These are phyloP conservation scores for Datisca glomerata DNA, from an alignment of 306 rosid genomes.

Conservation along the genomic window DNA sequence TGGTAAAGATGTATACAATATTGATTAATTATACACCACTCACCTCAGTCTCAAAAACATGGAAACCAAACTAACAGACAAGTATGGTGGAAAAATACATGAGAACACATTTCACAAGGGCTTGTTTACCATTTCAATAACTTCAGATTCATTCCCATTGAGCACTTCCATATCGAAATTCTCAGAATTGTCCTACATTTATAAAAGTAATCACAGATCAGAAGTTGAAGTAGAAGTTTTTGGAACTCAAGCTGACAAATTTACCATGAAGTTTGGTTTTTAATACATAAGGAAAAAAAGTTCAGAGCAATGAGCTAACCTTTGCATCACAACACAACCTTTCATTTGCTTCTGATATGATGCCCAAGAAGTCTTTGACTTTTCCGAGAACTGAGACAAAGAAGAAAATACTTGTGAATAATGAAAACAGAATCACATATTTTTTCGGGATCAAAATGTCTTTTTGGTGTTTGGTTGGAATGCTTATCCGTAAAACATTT, in stretches of 20 bases:
- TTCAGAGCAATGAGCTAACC: slow-evolving; percentile 35
- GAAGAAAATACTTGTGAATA: slow-evolving; percentile 6
- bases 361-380: slow-evolving; percentile 50
- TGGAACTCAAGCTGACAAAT: background rate
- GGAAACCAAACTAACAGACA: too few relatives aligned
- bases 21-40: too few relatives aligned
- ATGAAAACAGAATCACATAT: too few relatives aligned
- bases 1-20: too few relatives aligned
- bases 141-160: slow-evolving; percentile 60
- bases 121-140: slow-evolving; percentile 50
- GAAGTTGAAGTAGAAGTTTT: background rate
- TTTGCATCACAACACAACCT: slow-evolving; percentile 43
- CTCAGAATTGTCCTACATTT: slow-evolving; percentile 42
- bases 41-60: too few relatives aligned
- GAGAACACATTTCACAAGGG: background rate
- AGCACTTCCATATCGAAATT: slow-evolving; percentile 64
- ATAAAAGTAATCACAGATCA: background rate
- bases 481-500: too few relatives aligned
- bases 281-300: too few relatives aligned
- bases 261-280: background rate
- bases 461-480: too few relatives aligned
- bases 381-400: slow-evolving; percentile 29
- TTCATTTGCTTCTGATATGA: slow-evolving; percentile 67
- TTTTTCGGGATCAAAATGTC: too few relatives aligned
- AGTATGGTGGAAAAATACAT: background rate